Base-by-base conservation (phyloP, 2,329 filamentous ascomycete species). In the Metarhizium brunneum region DNA sequence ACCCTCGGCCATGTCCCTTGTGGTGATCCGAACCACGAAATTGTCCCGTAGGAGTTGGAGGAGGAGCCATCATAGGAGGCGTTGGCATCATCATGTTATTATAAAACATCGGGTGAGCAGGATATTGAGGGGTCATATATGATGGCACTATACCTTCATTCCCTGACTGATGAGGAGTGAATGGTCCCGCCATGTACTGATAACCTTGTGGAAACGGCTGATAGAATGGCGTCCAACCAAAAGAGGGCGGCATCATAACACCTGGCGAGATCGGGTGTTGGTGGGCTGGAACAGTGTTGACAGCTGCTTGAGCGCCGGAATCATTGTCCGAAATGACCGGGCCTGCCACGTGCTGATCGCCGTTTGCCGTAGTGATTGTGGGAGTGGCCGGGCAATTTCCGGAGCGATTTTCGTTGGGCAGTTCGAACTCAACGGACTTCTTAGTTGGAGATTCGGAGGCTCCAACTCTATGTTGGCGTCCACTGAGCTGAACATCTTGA, bases 361-460 rank as follows among this genome's bases (percentile, higher is more conserved):
- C 42, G n/a, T 20, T 45, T 11, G n/a, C 42, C 10, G 42, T 11
- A 4, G 7, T 11, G 14, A 13, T 3, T 48, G 25, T 29, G 13
- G 45, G 45, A 48, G 45, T 30, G 13, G 20, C 10, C 45, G 45
- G 45, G 7, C 42, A 25, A 45, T 2, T 25, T 16, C 13, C 45
- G 3, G 51, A 42, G 13, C 30, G 29, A 16, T 35, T 16, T 20
- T 20, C 29, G 13, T 52, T 50, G 45, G 54, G 47, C 13, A 59
- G 36, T 6, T 59, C 49, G 13, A 59, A 58, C 16, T 59, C 56
- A 13, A 59, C 59, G 1, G 54, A 50, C 53, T 61, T 60, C 11
- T 58, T 56, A 45, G 14, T 52, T 13, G 50, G 32, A 0, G 51
- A 35, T 2, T 11, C 45, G n/a, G 13, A 10, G 25, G 16, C 42